These are phyloP conservation scores for Cordyceps sp. DNA, from an alignment of 2,329 filamentous ascomycete genomes.

Conservation along the genomic window DNA sequence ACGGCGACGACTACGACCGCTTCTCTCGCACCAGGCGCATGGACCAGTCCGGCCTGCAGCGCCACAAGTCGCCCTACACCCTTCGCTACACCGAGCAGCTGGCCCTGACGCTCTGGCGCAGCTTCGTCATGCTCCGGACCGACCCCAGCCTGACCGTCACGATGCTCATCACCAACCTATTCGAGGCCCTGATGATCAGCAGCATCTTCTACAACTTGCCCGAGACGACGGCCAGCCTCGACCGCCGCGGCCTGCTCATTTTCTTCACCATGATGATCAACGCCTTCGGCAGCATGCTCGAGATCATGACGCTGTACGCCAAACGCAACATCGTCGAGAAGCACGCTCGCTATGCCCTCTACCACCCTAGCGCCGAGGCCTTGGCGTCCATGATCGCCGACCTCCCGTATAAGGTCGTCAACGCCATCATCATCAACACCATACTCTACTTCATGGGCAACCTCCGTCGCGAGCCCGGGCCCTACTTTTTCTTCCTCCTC, in stretches of 20 bases:
- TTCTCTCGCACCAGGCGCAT: constrained; percentile 37
- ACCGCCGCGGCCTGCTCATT: constrained; percentile 58
- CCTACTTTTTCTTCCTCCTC: constrained; percentile 77
- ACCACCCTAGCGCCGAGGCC: constrained; percentile 82
- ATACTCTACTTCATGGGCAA: constrained; percentile 79
- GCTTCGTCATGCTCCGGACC: constrained; percentile 57
- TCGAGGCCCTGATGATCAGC: constrained; percentile 61
- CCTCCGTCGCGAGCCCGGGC: constrained; percentile 52
- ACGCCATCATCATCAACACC: constrained; percentile 61
- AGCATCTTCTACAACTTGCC: constrained; percentile 69
- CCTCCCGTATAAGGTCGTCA: constrained; percentile 61
- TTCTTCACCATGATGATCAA: constrained; percentile 85
- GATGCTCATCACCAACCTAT: constrained; percentile 52
- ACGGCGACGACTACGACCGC: constrained; percentile 36
- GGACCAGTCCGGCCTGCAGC: constrained; percentile 40
- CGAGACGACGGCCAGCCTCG: constrained; percentile 52
- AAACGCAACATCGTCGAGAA: constrained; percentile 90
- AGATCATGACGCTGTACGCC: constrained; percentile 73
- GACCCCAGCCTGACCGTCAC: constrained; percentile 62
- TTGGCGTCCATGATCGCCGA: constrained; percentile 74
- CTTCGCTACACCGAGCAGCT: constrained; percentile 64
- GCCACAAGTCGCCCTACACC: constrained; percentile 64
- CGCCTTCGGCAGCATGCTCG: constrained; percentile 64
- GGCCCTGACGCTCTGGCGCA: constrained; percentile 63
- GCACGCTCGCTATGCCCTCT: constrained; percentile 70